phyloP scores from a whole-genome alignment of 805 yeast species.

The Tetrapisispora fleetii region DNA sequence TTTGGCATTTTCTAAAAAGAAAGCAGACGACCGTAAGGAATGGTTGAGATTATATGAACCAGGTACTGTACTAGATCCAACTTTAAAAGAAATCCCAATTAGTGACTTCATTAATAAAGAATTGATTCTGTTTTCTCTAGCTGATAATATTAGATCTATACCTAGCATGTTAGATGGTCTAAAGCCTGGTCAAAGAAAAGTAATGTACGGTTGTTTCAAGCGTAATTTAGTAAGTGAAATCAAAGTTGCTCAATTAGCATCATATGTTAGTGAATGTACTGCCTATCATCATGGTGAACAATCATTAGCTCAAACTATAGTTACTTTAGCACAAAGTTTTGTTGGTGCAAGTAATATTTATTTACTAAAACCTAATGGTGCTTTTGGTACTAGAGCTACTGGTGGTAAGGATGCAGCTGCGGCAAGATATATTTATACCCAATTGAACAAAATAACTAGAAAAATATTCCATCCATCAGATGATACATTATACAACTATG shows the following conservation, averaged over 20 bases:
- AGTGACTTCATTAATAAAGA: slow-evolving; percentile 92
- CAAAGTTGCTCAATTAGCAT: slow-evolving; percentile 85
- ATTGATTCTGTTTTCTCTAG: slow-evolving; percentile 88
- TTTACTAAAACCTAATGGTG: slow-evolving; percentile 80
- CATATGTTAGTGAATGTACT: slow-evolving; percentile 79
- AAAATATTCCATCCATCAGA: slow-evolving; percentile 72
- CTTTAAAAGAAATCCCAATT: slow-evolving; percentile 68
- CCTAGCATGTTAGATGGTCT: slow-evolving; percentile 92
- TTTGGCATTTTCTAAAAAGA: slow-evolving; percentile 86
- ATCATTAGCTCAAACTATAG: slow-evolving; percentile 78
- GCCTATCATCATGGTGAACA: slow-evolving; percentile 95
- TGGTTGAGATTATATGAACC: slow-evolving; percentile 90
- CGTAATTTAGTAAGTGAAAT: slow-evolving; percentile 65
- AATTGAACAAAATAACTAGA: slow-evolving; percentile 64
- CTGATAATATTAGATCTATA: slow-evolving; percentile 90
- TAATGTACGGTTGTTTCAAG: slow-evolving; percentile 77
- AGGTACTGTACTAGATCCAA: slow-evolving; percentile 85
- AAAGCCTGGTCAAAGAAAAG: slow-evolving; percentile 95
- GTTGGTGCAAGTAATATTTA: slow-evolving; percentile 88
- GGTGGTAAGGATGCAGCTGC: slow-evolving; percentile 99
- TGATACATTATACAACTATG: slow-evolving; percentile 63
- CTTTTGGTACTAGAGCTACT: slow-evolving; percentile 88
- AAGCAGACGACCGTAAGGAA: slow-evolving; percentile 94
- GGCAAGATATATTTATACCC: slow-evolving; percentile 90
- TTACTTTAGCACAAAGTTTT: slow-evolving; percentile 90